A percentile compares a stretch with the other conserved stretches of the same genome.
These are phyloP conservation scores for Oxytropis ochrocephala DNA, from an alignment of 306 rosid species.

Conservation along the genomic window DNA sequence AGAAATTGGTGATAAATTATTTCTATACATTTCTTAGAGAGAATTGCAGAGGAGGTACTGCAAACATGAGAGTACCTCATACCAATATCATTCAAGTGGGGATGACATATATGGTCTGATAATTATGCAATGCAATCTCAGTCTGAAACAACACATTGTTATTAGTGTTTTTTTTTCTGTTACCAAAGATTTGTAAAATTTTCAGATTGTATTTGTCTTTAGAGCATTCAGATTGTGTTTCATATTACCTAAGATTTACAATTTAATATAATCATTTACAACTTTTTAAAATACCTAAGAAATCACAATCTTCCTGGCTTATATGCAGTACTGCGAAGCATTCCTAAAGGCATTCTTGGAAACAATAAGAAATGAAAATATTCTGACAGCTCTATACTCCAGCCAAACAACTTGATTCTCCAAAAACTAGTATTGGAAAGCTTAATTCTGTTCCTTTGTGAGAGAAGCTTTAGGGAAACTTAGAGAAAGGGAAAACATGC, in stretches of 20 bases:
- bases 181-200: neutral
- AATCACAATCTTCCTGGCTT: no score
- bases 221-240: neutral
- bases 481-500: no score
- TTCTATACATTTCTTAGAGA: conserved; percentile 82
- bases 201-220: neutral
- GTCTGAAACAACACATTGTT: conserved; percentile 7
- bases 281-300: no score
- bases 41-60: conserved; percentile 90
- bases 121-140: conserved; percentile 14
- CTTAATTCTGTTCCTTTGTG: no score
- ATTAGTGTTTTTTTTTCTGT: conserved; percentile 6
- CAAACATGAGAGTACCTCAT: conserved; percentile 86
- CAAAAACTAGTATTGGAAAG: no score
- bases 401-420: no score
- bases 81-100: conserved; percentile 85
- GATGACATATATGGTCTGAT: conserved; percentile 88
- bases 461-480: no score
- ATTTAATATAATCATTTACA: no score
- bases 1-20: conserved; percentile 81
- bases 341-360: no score
- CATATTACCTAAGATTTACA: neutral
- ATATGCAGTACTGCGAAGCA: no score
- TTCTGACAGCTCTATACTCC: no score
- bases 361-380: no score